phyloP scores from a whole-genome alignment of 169 alveolate genomes.

The Cryptosporidium andersoni region DNA sequence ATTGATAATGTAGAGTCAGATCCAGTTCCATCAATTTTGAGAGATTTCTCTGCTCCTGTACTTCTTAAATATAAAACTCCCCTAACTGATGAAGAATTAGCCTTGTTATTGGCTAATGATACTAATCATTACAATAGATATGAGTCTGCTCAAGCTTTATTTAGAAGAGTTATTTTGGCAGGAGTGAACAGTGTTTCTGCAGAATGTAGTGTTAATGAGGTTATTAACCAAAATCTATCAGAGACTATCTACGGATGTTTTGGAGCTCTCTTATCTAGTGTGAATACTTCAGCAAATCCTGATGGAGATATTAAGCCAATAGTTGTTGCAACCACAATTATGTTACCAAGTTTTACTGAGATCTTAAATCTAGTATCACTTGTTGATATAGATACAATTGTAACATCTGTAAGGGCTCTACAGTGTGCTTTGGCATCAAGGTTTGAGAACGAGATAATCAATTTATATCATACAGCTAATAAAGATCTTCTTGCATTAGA shows the following conservation, averaged over 20 bases:
- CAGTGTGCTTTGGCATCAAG: constrained; percentile 5
- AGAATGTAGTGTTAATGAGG: not conserved
- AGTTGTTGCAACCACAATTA: constrained; percentile 44
- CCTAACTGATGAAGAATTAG: constrained; percentile 82
- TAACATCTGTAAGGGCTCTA: constrained; percentile 33
- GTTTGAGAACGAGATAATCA: constrained; percentile 2
- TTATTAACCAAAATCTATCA: constrained; percentile 15
- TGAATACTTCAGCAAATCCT: constrained; percentile 38
- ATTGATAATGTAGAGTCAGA: constrained; percentile 79
- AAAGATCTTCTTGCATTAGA: constrained; percentile 23
- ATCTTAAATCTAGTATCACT: constrained; percentile 13
- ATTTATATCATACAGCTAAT: constrained; percentile 13
- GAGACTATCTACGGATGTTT: constrained; percentile 37
- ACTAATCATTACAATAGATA: constrained; percentile 84
- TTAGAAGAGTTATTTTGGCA: constrained; percentile 71
- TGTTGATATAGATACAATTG: constrained; percentile 28
- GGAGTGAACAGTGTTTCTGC: constrained; percentile 25
- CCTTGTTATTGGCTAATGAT: constrained; percentile 86
- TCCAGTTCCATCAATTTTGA: constrained; percentile 86
- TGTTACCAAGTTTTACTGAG: constrained; percentile 35
- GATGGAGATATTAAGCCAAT: constrained; percentile 44
- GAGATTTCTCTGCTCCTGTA: constrained; percentile 92
- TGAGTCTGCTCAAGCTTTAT: constrained; percentile 73
- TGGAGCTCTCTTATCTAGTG: constrained; percentile 22
- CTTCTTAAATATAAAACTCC: constrained; percentile 80